phyloP scores from a whole-genome alignment of 2,329 filamentous ascomycete genomes.

The Lachnellula hyalina region DNA sequence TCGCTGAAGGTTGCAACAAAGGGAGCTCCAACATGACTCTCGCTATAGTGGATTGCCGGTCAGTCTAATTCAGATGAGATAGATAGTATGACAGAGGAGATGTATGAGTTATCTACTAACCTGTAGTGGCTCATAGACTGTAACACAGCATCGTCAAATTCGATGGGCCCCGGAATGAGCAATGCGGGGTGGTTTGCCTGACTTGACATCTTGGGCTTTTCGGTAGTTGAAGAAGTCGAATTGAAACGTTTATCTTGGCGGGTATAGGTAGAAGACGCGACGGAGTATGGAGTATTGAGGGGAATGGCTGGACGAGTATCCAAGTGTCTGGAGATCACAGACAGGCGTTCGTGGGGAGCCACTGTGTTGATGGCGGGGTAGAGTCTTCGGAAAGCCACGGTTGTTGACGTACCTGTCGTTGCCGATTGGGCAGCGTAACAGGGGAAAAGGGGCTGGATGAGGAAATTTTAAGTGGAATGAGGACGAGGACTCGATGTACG shows the following conservation, averaged over 20 bases:
- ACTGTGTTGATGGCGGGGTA: constrained; percentile 24
- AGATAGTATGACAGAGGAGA: background rate
- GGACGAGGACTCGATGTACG: background rate
- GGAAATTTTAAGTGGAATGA: background rate
- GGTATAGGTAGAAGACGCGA: constrained; percentile 13
- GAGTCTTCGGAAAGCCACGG: constrained; percentile 14
- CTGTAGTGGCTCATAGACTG: constrained; percentile 93
- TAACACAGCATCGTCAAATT: constrained; percentile 96
- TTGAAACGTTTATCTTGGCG: constrained; percentile 14
- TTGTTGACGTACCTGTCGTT: constrained; percentile 11
- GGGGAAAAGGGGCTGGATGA: background rate
- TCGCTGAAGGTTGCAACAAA: constrained; percentile 93
- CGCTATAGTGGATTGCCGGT: constrained; percentile 46
- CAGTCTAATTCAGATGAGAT: background rate
- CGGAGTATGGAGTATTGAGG: constrained; percentile 30
- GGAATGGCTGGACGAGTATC: constrained; percentile 27
- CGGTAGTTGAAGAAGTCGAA: constrained; percentile 12
- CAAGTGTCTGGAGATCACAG: constrained; percentile 36
- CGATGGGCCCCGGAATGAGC: constrained; percentile 94
- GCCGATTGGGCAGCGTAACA: constrained; percentile 14
- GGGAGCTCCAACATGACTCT: constrained; percentile 85
- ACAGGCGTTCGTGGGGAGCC: constrained; percentile 29
- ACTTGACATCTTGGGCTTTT: constrained; percentile 46
- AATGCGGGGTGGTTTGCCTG: constrained; percentile 64
- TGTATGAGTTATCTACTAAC: constrained; percentile 40